Conservation (phyloP, 2,329 filamentous ascomycete species). For the Arthroderma sp. region DNA sequence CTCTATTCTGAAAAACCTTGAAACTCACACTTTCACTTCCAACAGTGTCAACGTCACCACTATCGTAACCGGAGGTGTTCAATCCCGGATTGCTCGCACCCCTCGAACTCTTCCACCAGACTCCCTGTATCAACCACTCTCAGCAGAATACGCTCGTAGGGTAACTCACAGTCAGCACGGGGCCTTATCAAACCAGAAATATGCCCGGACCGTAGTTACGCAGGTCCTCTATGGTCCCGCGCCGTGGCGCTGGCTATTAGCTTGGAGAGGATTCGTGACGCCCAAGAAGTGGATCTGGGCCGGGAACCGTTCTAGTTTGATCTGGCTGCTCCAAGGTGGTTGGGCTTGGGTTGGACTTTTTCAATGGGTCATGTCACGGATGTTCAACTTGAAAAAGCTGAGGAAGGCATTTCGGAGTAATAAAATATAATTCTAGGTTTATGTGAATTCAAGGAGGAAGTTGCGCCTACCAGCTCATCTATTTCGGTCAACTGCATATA, state of each 20-base stretch:
- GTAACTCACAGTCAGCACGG: slow-evolving; percentile 41
- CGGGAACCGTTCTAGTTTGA: slow-evolving; percentile 34
- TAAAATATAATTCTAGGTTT: too few species aligned
- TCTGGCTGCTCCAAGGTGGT: slow-evolving; percentile 38
- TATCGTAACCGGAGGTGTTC: slow-evolving; percentile 47
- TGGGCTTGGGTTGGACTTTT: slow-evolving; percentile 30
- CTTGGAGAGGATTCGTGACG: slow-evolving; percentile 20
- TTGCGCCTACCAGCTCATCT: too few species aligned
- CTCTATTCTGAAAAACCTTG: background rate
- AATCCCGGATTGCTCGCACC: slow-evolving; percentile 44
- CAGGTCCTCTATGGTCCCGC: slow-evolving; percentile 37
- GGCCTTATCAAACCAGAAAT: slow-evolving; percentile 39
- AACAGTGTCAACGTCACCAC: slow-evolving; percentile 38
- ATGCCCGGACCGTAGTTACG: slow-evolving; percentile 42
- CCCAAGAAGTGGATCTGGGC: slow-evolving; percentile 33
- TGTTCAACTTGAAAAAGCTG: slow-evolving; percentile 40
- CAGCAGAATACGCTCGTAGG: slow-evolving; percentile 38
- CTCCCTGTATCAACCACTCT: slow-evolving; percentile 40
- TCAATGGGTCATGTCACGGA: slow-evolving; percentile 31
- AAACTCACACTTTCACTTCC: background rate
- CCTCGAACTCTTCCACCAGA: slow-evolving; percentile 34
- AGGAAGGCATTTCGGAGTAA: slow-evolving; percentile 12
- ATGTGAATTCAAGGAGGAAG: too few species aligned
- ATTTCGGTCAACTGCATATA: too few species aligned
- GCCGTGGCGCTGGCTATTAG: slow-evolving; percentile 39